A percentile compares a stretch with the other conserved stretches of the same genome.
phyloP scores from a whole-genome alignment of 805 yeast species.

The Ogataea neopini region DNA sequence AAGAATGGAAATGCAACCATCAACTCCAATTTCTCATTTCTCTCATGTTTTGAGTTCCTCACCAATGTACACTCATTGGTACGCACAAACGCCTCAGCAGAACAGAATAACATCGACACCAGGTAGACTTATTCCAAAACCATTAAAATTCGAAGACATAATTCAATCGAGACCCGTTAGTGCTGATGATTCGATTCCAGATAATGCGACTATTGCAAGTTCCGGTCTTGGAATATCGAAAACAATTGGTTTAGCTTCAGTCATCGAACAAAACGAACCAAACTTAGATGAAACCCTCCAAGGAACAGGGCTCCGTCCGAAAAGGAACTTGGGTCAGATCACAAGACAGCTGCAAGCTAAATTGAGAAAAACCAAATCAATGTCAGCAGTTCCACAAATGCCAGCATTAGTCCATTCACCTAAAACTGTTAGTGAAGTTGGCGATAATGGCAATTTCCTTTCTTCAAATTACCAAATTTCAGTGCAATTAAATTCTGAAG shows the following conservation, averaged over 20 bases:
- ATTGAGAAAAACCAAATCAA: constrained; percentile 14
- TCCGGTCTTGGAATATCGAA: constrained; percentile 10
- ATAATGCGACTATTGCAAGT: neutral
- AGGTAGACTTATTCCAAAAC: constrained; percentile 24
- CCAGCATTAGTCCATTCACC: neutral
- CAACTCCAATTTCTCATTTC: constrained; percentile 35
- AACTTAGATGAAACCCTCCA: neutral
- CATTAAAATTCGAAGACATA: constrained; percentile 26
- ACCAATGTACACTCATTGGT: constrained; percentile 37
- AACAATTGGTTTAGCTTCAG: neutral
- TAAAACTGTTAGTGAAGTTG: neutral
- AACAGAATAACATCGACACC: constrained; percentile 21
- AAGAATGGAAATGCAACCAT: constrained; percentile 19
- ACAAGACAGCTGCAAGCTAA: constrained; percentile 19
- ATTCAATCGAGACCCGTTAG: constrained; percentile 10
- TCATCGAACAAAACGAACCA: neutral
- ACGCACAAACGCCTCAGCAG: constrained; percentile 32
- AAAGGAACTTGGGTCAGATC: constrained; percentile 15
- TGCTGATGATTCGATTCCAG: constrained; percentile 3
- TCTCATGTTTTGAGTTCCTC: constrained; percentile 36
- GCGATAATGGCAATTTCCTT: constrained; percentile 11
- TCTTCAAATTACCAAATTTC: constrained; percentile 26
- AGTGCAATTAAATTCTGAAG: constrained; percentile 27
- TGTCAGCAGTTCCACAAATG: constrained; percentile 2
- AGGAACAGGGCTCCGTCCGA: constrained; percentile 4